Evolutionary conservation across 495 filamentous ascomycete species (phyloP), one percentile per base, ranked within the genome.

Genomic region (Aspergillus wentii): DNA sequence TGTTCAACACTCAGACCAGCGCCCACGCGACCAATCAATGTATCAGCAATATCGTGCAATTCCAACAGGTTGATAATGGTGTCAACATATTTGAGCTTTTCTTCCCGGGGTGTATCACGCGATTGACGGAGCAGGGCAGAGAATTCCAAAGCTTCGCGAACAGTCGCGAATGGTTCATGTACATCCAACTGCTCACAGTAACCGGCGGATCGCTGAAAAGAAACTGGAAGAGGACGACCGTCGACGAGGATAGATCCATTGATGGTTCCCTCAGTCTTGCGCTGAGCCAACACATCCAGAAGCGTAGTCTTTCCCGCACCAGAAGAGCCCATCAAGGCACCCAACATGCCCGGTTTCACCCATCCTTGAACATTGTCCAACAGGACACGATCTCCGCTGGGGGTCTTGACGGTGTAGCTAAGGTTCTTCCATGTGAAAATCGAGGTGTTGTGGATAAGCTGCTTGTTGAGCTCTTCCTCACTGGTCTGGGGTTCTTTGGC

Each of bases 231-330:
- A 9, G 75, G 83, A 14, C 72, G 75, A 1, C 87, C 90, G 45
- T 94, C 85, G 8, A 96, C 87, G 13, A 92, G 60, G 72, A 94
- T 85, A 33, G 89, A 83, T 15, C 90, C 90, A 5, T 73, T 76
- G 38, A 96, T 88, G 3, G 92, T 85, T 51, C 90, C 90, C 69
- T 88, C 86, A 0, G 84, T 85, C 35, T 84, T 88, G 46, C 90
- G 80, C 44, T 85, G 83, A 3, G 65, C 65, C 25, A 75, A 48
- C 17, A 71, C 66, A 42, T 75, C 69, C 4, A 75, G 58, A 13
- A 82, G 50, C 1, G 78, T 82, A 8, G 78, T 82, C 35, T 82
- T 82, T n/a, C 78, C 78, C 7, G 78, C 78, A 20, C 78, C 78
- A 15, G 75, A 79, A 10, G 71, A 71, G 13, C 78, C 78, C 70